A percentile compares a stretch with the other conserved stretches of the same genome.
Evolutionary conservation across 2,329 filamentous ascomycete species (phyloP).

Genomic region (Tolypocladium inflatum): DNA sequence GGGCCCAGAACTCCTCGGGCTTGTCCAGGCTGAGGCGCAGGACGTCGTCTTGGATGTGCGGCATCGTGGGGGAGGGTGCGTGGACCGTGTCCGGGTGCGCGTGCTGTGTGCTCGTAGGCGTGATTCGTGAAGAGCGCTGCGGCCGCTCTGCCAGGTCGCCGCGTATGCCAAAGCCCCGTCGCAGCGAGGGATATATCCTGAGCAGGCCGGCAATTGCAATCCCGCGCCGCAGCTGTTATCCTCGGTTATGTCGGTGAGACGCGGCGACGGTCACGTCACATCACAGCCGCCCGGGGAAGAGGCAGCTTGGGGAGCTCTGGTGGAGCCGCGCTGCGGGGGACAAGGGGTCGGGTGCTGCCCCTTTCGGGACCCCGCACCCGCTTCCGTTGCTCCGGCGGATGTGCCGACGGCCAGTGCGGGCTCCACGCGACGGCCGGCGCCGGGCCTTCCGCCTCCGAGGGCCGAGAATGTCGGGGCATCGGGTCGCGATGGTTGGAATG

Average conservation of each 20-base stretch:
- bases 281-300: no score
- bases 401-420: background rate
- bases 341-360: no score
- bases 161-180: background rate
- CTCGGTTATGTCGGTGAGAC: background rate
- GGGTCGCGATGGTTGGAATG: background rate
- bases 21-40: constrained; percentile 52
- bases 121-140: background rate
- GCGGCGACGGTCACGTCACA: background rate
- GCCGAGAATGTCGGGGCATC: background rate
- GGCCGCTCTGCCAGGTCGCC: background rate
- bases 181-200: background rate
- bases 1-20: constrained; percentile 65
- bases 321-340: background rate
- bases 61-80: background rate
- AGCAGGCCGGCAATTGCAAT: background rate
- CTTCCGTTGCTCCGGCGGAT: background rate
- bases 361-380: background rate
- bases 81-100: constrained; percentile 1
- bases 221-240: background rate
- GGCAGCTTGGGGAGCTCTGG: background rate
- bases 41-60: constrained; percentile 38
- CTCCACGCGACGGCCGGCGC: background rate
- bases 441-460: background rate
- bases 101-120: no score